Conservation (phyloP, 75 land plant species). For the Picea glauca region DNA sequence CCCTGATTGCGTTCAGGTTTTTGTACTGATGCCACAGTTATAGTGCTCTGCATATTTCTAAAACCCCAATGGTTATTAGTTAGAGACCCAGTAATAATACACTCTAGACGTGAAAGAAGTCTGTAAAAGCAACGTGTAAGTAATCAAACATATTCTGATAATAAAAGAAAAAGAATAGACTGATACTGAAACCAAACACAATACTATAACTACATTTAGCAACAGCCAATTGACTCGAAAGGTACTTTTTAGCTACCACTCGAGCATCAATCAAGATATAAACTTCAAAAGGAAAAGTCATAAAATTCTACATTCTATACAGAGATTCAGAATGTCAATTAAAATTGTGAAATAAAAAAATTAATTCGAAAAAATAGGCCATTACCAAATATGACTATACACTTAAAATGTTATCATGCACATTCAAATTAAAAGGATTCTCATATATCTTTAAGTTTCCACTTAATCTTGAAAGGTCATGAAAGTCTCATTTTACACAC, state of each 20-base stretch:
- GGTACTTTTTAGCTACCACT: not conserved
- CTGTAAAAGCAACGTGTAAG: not conserved
- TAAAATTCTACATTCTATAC: not conserved
- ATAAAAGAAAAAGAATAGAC: not conserved
- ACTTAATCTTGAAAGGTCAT: no score
- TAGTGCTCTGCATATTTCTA: conserved; percentile 8
- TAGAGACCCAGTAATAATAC: not conserved
- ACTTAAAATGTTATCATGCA: no score
- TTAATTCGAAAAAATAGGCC: not conserved
- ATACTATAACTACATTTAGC: not conserved
- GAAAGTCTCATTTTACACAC: not conserved
- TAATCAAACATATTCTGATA: not conserved
- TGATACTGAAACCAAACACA: not conserved
- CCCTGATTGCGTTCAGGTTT: conserved; percentile 45
- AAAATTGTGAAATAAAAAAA: not conserved
- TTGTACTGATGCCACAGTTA: not conserved
- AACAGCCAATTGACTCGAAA: not conserved
- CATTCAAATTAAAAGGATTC: no score
- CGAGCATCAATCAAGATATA: not conserved
- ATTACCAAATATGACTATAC: not conserved
- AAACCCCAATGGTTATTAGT: not conserved
- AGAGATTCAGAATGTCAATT: not conserved
- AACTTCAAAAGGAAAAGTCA: not conserved
- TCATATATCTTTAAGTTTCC: no score
- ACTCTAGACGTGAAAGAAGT: not conserved